Evolutionary conservation across 345 rosid species (phyloP).

Genomic region (Capsella bursapastoris): DNA sequence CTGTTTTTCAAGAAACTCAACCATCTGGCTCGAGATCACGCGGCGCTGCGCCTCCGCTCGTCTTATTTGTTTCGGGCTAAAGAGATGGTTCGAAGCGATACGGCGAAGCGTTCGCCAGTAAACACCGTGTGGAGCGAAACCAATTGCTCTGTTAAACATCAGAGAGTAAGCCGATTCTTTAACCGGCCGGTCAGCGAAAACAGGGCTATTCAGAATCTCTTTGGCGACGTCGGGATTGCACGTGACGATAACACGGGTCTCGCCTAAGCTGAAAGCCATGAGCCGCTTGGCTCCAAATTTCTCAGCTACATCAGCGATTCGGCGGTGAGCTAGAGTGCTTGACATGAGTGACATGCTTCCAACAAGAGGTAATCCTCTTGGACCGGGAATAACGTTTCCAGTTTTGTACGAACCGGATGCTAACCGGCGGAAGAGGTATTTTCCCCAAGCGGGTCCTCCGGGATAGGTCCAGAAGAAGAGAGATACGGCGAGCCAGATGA

Average conservation of each 20-base stretch:
- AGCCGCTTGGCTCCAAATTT: conserved; percentile 57
- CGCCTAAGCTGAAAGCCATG: conserved; percentile 76
- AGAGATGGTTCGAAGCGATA: conserved; percentile 67
- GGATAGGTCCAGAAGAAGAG: conserved; percentile 64
- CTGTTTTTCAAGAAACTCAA: conserved; percentile 39
- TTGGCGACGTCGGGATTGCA: conserved; percentile 69
- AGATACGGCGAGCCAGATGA: conserved; percentile 47
- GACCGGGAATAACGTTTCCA: conserved; percentile 63
- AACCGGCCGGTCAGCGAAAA: conserved; percentile 75
- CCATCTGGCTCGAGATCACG: conserved; percentile 59
- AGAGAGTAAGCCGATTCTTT: conserved; percentile 74
- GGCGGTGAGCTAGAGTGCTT: conserved; percentile 60
- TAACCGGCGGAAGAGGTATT: conserved; percentile 37
- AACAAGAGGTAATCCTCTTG: conserved; percentile 65
- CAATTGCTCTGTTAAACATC: conserved; percentile 80
- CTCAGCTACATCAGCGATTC: conserved; percentile 52
- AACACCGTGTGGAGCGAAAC: conserved; percentile 76
- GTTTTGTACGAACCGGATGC: conserved; percentile 17
- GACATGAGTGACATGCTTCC: conserved; percentile 76
- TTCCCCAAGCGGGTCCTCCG: conserved; percentile 88
- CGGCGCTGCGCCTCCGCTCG: conserved; percentile 53
- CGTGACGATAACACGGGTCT: conserved; percentile 69
- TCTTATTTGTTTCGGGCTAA: conserved; percentile 65
- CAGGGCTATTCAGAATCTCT: conserved; percentile 68
- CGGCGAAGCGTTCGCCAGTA: conserved; percentile 77